These are phyloP conservation scores for Rhynchospora tenuis DNA, from an alignment of 176 grass and related monocot species.

Conservation along the genomic window DNA sequence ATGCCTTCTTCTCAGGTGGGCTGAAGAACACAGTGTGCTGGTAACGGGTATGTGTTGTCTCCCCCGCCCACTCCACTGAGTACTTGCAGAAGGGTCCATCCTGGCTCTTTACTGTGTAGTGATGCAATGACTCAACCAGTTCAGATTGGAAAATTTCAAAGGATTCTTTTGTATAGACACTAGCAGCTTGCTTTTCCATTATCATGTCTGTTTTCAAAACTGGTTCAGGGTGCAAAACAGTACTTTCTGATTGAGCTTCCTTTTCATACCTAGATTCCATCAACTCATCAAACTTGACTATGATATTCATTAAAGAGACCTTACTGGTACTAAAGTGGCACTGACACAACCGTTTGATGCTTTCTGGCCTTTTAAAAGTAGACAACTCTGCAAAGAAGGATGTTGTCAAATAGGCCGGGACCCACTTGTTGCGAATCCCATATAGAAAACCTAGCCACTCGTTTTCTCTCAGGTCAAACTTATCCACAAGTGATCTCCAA, in stretches of 20 bases:
- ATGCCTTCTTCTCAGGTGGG: slow-evolving; percentile 62
- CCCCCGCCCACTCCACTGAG: slow-evolving; percentile 45
- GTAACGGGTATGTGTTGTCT: slow-evolving; percentile 32
- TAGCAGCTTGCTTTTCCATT: slow-evolving; percentile 79
- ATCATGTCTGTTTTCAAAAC: slow-evolving; percentile 55
- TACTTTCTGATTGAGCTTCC: slow-evolving; percentile 59
- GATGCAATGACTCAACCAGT: slow-evolving; percentile 55
- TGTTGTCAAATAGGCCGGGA: slow-evolving; percentile 67
- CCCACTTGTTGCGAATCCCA: slow-evolving; percentile 60
- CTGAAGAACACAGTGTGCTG: slow-evolving; percentile 56
- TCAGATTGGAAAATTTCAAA: slow-evolving; percentile 79
- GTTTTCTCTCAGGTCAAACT: slow-evolving; percentile 64
- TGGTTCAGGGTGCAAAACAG: slow-evolving; percentile 34
- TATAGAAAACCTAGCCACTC: slow-evolving; percentile 64
- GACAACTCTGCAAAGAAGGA: slow-evolving; percentile 86
- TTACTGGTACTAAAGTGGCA: slow-evolving; percentile 41
- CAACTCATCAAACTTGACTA: slow-evolving; percentile 64
- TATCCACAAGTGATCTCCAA: slow-evolving; percentile 82
- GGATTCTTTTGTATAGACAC: slow-evolving; percentile 58
- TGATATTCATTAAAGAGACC: slow-evolving; percentile 49
- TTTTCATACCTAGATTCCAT: slow-evolving; percentile 41
- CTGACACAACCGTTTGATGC: slow-evolving; percentile 51
- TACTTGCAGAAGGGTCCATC: slow-evolving; percentile 68
- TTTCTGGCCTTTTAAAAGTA: slow-evolving; percentile 42
- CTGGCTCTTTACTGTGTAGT: slow-evolving; percentile 72